Percentiles rank a stretch among this genome's conserved stretches.
Evolutionary conservation across 352 stramenopile genomes (phyloP).

Genomic region (Ophiocytium majus): DNA sequence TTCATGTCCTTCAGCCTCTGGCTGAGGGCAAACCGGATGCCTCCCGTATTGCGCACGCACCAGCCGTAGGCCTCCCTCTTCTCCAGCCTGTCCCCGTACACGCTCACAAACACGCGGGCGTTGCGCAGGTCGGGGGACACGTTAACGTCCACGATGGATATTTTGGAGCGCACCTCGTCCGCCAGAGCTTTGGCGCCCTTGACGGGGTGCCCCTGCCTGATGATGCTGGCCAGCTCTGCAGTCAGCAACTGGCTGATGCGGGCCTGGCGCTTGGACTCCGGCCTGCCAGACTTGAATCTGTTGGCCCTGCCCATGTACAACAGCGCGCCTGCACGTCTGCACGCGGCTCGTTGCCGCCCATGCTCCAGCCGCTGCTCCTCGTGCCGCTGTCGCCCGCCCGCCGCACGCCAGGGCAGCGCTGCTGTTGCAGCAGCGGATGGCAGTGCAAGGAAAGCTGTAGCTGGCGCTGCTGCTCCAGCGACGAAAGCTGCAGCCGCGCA

Average conservation of each 20-base stretch:
- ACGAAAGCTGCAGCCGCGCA: too few species aligned
- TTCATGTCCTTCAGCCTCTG: conserved; percentile 74
- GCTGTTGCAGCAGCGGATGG: too few species aligned
- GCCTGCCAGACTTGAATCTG: conserved; percentile 16
- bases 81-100: conserved; percentile 60
- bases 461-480: too few species aligned
- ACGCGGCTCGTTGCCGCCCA: too few species aligned
- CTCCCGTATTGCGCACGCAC: conserved; percentile 67
- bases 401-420: too few species aligned
- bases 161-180: conserved; percentile 63
- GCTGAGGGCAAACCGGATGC: conserved; percentile 65
- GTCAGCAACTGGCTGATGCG: conserved; percentile 68
- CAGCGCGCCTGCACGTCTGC: background rate
- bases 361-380: too few species aligned
- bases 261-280: conserved; percentile 67
- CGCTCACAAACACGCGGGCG: conserved; percentile 65
- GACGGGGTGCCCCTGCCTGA: conserved; percentile 62
- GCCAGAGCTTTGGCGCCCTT: conserved; percentile 63
- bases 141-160: conserved; percentile 69
- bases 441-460: too few species aligned
- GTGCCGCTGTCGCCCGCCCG: too few species aligned
- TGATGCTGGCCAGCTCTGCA: conserved; percentile 64
- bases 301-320: conserved; percentile 33
- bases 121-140: conserved; percentile 70
- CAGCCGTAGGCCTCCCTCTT: conserved; percentile 70